Conservation (phyloP, 495 filamentous ascomycete species). For the Lasiosphaeris hirsuta region DNA sequence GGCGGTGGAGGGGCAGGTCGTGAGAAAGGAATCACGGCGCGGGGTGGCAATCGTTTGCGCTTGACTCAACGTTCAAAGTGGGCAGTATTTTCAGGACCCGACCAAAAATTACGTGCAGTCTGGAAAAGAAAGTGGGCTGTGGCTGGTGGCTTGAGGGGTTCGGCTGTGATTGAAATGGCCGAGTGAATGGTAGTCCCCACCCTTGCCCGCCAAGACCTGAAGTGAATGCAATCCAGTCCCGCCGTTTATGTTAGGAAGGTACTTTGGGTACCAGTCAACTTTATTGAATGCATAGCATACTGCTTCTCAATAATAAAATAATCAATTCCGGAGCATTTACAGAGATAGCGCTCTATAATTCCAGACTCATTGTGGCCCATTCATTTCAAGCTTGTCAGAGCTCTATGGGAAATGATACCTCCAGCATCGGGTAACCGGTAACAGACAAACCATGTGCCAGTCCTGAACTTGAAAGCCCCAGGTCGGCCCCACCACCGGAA, state of each 20-base stretch:
- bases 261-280: background rate
- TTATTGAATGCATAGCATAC: background rate
- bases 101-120: constrained; percentile 25
- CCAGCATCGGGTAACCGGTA: too few species aligned
- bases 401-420: too few species aligned
- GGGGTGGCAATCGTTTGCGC: constrained; percentile 12
- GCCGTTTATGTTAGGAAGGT: too few species aligned
- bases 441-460: background rate
- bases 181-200: background rate
- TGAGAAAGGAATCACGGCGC: constrained; percentile 5
- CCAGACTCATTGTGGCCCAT: too few species aligned
- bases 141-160: constrained; percentile 19
- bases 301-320: too few species aligned
- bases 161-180: background rate
- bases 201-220: background rate
- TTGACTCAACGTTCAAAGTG: constrained; percentile 17
- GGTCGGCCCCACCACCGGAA: background rate
- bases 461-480: background rate
- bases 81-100: constrained; percentile 27
- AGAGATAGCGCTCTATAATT: too few species aligned
- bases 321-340: too few species aligned
- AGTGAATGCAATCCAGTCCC: background rate
- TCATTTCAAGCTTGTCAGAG: too few species aligned
- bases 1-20: background rate
- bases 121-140: constrained; percentile 24